phyloP scores from a whole-genome alignment of 352 stramenopile genomes.

The Phytophthora hibernalis region DNA sequence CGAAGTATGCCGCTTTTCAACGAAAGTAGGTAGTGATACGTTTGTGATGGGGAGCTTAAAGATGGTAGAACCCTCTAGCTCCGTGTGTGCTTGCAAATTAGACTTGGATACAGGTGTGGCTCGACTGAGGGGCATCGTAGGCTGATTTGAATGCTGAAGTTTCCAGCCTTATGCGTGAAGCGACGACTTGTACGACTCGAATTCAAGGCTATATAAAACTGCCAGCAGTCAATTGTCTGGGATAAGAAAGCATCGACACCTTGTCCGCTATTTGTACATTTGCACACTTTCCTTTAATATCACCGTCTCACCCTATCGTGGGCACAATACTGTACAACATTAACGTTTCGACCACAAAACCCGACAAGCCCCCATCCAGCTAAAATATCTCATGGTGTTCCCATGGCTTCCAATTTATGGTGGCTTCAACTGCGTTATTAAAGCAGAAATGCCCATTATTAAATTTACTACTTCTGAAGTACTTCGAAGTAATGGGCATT shows the following conservation, averaged over 20 bases:
- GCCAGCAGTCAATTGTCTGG: background rate
- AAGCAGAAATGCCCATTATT: no score
- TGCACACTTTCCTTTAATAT: no score
- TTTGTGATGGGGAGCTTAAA: background rate
- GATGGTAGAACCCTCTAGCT: background rate
- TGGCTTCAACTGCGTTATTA: no score
- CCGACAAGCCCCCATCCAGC: no score
- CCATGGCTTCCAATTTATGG: no score
- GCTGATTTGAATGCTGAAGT: background rate
- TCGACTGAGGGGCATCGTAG: background rate
- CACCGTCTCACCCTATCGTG: no score
- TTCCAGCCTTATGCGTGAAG: background rate
- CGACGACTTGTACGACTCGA: background rate
- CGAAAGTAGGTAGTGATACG: conserved; percentile 4
- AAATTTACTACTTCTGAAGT: no score
- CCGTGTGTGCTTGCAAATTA: background rate
- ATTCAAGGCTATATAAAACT: background rate
- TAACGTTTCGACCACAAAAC: no score
- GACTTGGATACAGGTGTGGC: background rate
- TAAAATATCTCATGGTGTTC: no score
- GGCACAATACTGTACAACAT: no score
- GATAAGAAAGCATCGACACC: background rate
- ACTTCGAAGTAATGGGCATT: no score
- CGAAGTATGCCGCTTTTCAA: conserved; percentile 6
- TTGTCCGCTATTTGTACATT: no score